Conservation (phyloP, 2,329 filamentous ascomycete species). For the Diaporthe citriasiana region DNA sequence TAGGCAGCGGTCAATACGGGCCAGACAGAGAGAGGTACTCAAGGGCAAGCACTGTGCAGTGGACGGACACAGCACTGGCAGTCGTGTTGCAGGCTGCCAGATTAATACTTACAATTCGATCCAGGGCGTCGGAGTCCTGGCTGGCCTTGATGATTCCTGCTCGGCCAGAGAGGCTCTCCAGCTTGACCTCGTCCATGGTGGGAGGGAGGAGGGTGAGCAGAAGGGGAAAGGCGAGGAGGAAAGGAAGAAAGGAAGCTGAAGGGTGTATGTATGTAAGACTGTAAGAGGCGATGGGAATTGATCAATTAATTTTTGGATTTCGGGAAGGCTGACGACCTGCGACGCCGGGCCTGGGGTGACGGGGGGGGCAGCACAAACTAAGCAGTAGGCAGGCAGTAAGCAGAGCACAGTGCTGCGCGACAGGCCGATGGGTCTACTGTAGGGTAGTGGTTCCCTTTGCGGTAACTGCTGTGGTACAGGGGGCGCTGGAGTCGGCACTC, state of each 20-base stretch:
- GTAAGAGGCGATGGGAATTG: conserved; percentile 24
- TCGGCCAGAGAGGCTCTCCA: conserved; percentile 64
- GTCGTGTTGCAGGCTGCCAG: background rate
- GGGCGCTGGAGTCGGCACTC: conserved; percentile 1
- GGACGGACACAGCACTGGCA: background rate
- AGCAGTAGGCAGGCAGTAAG: conserved; percentile 6
- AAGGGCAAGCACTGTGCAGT: background rate
- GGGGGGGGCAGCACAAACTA: conserved; percentile 17
- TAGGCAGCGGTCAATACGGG: conserved; percentile 49
- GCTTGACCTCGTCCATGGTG: conserved; percentile 47
- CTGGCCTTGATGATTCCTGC: conserved; percentile 70
- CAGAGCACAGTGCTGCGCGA: conserved; percentile 12
- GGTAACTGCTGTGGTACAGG: conserved; percentile 2
- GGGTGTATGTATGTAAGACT: conserved; percentile 3
- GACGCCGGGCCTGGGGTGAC: conserved; percentile 29
- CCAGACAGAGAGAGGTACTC: background rate
- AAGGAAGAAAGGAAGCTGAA: background rate
- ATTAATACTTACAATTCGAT: conserved; percentile 68
- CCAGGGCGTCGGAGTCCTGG: conserved; percentile 66
- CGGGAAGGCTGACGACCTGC: conserved; percentile 40
- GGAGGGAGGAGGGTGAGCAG: conserved; percentile 32
- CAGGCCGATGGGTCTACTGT: background rate
- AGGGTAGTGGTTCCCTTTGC: conserved; percentile 15
- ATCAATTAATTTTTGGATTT: conserved; percentile 40
- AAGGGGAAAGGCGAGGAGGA: conserved; percentile 25